Conservation (phyloP, 2,329 filamentous ascomycete species). For the Lasiodiplodia sp. region DNA sequence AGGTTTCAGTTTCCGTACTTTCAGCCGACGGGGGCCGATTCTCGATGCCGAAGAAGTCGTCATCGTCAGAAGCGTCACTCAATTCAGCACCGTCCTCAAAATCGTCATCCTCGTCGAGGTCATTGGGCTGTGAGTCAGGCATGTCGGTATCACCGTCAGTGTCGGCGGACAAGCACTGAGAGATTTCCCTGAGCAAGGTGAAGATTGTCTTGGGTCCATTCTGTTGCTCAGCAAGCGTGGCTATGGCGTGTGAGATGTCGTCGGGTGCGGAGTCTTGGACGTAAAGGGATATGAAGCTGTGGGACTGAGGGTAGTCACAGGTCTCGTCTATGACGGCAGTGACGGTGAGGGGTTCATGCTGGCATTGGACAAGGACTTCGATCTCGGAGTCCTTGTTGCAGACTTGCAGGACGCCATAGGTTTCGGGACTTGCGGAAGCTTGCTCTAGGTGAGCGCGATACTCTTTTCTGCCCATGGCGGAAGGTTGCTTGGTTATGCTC, state of each 20-base stretch:
- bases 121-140: conserved; percentile 17
- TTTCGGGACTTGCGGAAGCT: conserved; percentile 49
- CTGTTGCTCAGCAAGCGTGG: conserved; percentile 53
- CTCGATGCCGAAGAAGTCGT: background rate
- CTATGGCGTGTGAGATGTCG: conserved; percentile 53
- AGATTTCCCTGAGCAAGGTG: conserved; percentile 58
- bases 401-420: conserved; percentile 61
- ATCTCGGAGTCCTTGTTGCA: conserved; percentile 76
- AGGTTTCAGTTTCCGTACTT: background rate
- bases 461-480: conserved; percentile 68
- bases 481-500: conserved; percentile 15
- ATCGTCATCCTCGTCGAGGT: background rate
- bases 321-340: conserved; percentile 59
- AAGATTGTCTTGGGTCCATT: conserved; percentile 53
- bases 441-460: conserved; percentile 67
- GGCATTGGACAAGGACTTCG: conserved; percentile 63
- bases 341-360: conserved; percentile 43
- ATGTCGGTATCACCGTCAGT: conserved; percentile 48
- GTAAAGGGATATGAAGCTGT: conserved; percentile 63
- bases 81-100: background rate
- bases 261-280: conserved; percentile 57
- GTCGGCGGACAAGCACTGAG: conserved; percentile 46
- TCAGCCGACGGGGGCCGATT: conserved; percentile 12
- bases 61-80: background rate
- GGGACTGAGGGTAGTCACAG: conserved; percentile 65